A percentile compares a stretch with the other conserved stretches of the same genome.
Conservation (phyloP, 2,329 filamentous ascomycete species). For the Diatrype stigma region DNA sequence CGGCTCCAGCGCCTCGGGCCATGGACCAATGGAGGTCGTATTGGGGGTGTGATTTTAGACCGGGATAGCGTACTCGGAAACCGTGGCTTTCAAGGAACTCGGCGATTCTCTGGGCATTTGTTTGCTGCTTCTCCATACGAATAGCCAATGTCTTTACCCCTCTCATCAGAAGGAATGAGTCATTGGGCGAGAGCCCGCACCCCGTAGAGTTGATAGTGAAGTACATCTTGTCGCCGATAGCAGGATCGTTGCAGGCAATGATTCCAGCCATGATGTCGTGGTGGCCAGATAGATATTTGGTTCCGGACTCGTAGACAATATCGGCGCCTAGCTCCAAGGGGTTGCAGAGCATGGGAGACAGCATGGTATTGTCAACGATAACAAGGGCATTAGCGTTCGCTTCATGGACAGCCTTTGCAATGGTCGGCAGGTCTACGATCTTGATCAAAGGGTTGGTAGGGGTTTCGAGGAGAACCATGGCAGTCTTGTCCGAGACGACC, state of each 20-base stretch:
- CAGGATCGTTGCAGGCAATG: constrained; percentile 80
- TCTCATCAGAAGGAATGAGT: constrained; percentile 91
- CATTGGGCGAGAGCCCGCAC: constrained; percentile 89
- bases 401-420: constrained; percentile 72
- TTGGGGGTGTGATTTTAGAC: constrained; percentile 90
- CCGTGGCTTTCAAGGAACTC: constrained; percentile 87
- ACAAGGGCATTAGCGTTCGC: constrained; percentile 77
- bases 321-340: constrained; percentile 92
- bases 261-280: constrained; percentile 99
- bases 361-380: constrained; percentile 97
- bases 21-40: constrained; percentile 96
- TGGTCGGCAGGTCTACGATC: constrained; percentile 84
- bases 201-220: constrained; percentile 97
- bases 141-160: constrained; percentile 96
- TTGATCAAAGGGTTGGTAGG: constrained; percentile 98
- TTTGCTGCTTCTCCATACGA: constrained; percentile 97
- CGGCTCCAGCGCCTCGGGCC: constrained; percentile 88
- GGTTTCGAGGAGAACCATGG: constrained; percentile 93
- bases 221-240: constrained; percentile 83
- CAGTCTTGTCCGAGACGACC: constrained; percentile 73
- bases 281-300: constrained; percentile 95
- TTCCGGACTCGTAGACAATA: constrained; percentile 95
- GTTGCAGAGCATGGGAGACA: constrained; percentile 90
- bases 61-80: constrained; percentile 93
- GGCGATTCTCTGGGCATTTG: constrained; percentile 85